These are phyloP conservation scores for Trichosporon asahii DNA, from an alignment of 1,284 basidiomycete genomes.

Conservation along the genomic window DNA sequence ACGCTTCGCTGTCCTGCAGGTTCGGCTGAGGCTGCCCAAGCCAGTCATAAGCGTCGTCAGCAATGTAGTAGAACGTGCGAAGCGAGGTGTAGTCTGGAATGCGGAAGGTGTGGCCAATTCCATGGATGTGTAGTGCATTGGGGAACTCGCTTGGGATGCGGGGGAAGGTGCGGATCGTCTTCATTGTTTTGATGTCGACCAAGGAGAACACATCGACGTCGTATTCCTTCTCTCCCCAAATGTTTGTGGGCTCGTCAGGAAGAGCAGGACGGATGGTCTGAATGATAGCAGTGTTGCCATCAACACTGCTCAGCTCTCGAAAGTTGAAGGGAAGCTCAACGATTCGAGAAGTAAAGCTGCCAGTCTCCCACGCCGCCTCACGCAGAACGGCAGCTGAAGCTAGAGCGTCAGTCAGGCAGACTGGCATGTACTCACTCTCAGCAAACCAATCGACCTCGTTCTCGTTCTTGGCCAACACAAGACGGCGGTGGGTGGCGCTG, in stretches of 20 bases:
- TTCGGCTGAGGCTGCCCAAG: not conserved
- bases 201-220: not conserved
- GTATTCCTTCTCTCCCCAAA: not conserved
- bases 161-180: not conserved
- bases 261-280: no score
- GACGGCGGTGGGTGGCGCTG: not conserved
- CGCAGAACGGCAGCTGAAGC: not conserved
- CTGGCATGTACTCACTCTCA: not conserved
- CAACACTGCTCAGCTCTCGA: not conserved
- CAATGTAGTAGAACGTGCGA: not conserved
- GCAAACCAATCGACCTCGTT: not conserved
- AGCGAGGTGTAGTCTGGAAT: not conserved
- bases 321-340: not conserved
- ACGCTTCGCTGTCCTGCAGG: not conserved
- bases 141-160: not conserved
- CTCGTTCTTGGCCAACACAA: not conserved
- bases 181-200: not conserved
- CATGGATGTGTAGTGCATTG: not conserved
- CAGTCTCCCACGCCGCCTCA: not conserved
- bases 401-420: not conserved
- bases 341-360: not conserved
- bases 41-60: not conserved
- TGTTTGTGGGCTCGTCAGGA: no score
- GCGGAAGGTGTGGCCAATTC: not conserved
- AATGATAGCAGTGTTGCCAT: not conserved